Evolutionary conservation across 495 filamentous ascomycete genomes (phyloP), one percentile per base, ranked within the genome.

Genomic region (Cryomyces minteri): DNA sequence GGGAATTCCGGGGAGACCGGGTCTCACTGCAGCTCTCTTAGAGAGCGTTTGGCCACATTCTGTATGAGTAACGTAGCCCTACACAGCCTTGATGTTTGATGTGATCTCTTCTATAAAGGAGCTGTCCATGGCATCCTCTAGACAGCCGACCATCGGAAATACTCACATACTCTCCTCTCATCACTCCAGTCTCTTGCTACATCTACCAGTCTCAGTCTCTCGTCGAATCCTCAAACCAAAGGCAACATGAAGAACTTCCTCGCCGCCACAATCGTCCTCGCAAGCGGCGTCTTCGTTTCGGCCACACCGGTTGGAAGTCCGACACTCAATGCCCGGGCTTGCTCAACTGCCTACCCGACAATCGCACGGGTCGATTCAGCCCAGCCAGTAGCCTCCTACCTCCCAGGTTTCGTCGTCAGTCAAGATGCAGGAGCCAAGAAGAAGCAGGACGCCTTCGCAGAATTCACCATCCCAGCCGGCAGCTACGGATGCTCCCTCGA

Each of bases 401-500:
- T 41, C 39, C 39, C 39, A 8, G 39, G 48, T 47, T 55, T 46
- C 44, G 42, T 40, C 28, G 45, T 51, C 37, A 11, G 40, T 10
- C 49, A 55, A 52, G 46, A 47, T 32, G 52, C 49, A 1, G 47
- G 47, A 36, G 39, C 18, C 3, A 40, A 43, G 41, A 52, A 55
- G 36, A 44, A 39, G 10, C 18, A 37, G 18, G 40, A 47, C 40
- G 9, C 39, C 18, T 7, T 55, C 31, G 34, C 43, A 28, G 52
- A 50, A 37, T 37, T 31, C 45, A 46, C 44, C 41, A 44, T 56
- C 30, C 53, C 53, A 25, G 43, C 43, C 12, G 48, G 48, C 25
- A 49, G 45, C 38, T 53, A 51, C 42, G 53, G 53, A 32, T 56
- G 53, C 48, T 44, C 47, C 34, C 47, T 56, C 10, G 53, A 56